Conservation (phyloP, 148 eudicot species). For the Fagopyrum homotropicum region DNA sequence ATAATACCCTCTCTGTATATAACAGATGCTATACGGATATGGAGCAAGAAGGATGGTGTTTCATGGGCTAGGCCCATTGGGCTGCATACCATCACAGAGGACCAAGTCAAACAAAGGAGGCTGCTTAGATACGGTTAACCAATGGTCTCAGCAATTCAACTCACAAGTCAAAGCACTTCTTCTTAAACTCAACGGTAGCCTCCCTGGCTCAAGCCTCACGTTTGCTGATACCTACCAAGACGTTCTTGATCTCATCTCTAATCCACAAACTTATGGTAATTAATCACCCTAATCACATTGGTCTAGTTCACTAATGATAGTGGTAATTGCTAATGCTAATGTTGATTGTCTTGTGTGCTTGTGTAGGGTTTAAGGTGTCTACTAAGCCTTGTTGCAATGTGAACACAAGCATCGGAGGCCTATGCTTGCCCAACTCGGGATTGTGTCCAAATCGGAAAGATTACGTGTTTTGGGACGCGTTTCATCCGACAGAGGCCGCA, state of each 20-base stretch:
- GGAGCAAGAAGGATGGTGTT: slow-evolving; percentile 76
- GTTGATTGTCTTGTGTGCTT: background rate
- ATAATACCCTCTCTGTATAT: background rate
- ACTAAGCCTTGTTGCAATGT: slow-evolving; percentile 81
- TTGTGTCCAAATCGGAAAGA: slow-evolving; percentile 55
- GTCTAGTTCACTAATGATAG: background rate
- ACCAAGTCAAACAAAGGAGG: slow-evolving; percentile 51
- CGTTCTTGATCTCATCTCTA: slow-evolving; percentile 47
- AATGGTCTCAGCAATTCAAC: slow-evolving; percentile 56
- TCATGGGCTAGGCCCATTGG: slow-evolving; percentile 87
- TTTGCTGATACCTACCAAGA: slow-evolving; percentile 73
- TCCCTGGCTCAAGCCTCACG: slow-evolving; percentile 40
- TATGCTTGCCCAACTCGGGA: slow-evolving; percentile 74
- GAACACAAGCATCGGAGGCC: slow-evolving; percentile 65
- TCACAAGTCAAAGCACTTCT: slow-evolving; percentile 38
- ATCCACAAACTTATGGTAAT: slow-evolving; percentile 57
- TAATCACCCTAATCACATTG: background rate
- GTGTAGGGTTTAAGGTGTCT: slow-evolving; percentile 66
- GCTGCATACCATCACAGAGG: slow-evolving; percentile 94
- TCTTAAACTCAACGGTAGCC: slow-evolving; percentile 36
- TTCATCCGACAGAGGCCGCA: slow-evolving; percentile 91
- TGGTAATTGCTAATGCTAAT: no score
- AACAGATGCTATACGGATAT: slow-evolving; percentile 53
- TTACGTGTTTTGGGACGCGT: slow-evolving; percentile 90
- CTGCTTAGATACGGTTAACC: slow-evolving; percentile 68